Evolutionary conservation across 176 grass and related monocot genomes (phyloP), one percentile per base, ranked within the genome.

Genomic region (Zea mays): DNA sequence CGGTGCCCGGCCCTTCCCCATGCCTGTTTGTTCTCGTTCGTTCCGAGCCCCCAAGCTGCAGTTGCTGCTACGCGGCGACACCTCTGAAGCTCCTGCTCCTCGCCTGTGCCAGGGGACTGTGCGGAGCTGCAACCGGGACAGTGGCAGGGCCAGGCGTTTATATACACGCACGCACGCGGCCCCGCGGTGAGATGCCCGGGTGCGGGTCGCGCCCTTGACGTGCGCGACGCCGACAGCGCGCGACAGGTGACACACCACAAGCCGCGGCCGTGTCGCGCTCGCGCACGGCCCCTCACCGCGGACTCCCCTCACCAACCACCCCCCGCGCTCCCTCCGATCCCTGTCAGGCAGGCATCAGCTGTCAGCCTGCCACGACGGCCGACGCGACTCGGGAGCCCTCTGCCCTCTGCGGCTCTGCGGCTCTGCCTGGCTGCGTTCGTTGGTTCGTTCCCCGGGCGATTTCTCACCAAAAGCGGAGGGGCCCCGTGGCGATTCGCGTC

Each of bases 1-100:
- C 64, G 93, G 93, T 54, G 93, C 90, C 35, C 92, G 67, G 5
- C 92, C 92, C 77, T 85, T 86, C 42, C 93, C 86, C 93, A 97
- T 97, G 59, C 4, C 0, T 4, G 16, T 3, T n/a, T 21, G 16
- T 14, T 13, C 50, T 27, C 27, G 27, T 27, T 27, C 16, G 5
- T 16, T 34, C 27, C 2, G 38, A 39, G 38, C 38, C 11, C n/a
- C 17, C 9, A 45, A 10, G 45, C 45, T 47, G 10, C 10, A 27
- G 27, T 27, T 47, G 45, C 45, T 47, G 46, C 45, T 9, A 9
- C 43, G 12, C 6, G 14, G 17, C 55, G 36, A 35, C 70, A 43
- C 19, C 85, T 67, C 20, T 57, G 7, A 9, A 58, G 55, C 38
- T 60, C 40, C 62, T 48, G 3, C 41, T 1, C 17, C 1, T 41